A percentile compares a stretch with the other conserved stretches of the same genome.
phyloP scores from a whole-genome alignment of 768 basidiomycete species.

The Collybia nuda region DNA sequence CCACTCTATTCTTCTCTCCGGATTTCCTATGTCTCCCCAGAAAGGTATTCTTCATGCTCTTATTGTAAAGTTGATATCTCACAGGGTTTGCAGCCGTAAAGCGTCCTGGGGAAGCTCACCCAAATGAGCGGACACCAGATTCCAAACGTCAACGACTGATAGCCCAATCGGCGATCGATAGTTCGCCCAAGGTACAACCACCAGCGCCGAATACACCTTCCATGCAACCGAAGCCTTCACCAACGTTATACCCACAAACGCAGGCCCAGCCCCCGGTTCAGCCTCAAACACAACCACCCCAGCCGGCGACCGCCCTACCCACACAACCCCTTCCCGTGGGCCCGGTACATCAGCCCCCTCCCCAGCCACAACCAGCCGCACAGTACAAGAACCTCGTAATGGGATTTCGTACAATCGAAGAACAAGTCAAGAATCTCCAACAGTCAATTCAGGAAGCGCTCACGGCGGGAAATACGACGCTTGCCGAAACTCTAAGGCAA shows the following conservation, averaged over 20 bases:
- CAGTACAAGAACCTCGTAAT: slow-evolving; percentile 1
- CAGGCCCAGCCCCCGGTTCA: slow-evolving; percentile 19
- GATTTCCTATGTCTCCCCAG: slow-evolving; percentile 39
- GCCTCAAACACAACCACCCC: slow-evolving; percentile 15
- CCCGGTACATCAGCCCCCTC: not conserved
- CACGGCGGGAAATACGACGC: slow-evolving; percentile 3
- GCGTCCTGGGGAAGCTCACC: slow-evolving; percentile 39
- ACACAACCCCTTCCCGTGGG: not conserved
- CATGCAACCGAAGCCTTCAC: slow-evolving; percentile 20
- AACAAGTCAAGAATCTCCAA: slow-evolving; percentile 6
- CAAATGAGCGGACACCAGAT: slow-evolving; percentile 38
- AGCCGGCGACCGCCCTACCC: slow-evolving; percentile 11
- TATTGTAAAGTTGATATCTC: not conserved
- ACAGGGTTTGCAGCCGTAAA: slow-evolving; percentile 31
- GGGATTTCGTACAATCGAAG: not conserved
- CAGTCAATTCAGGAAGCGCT: slow-evolving; percentile 7
- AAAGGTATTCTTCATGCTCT: slow-evolving; percentile 17
- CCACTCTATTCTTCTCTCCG: slow-evolving; percentile 46
- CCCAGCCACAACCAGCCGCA: not conserved
- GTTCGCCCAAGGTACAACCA: slow-evolving; percentile 17
- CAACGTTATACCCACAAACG: slow-evolving; percentile 14
- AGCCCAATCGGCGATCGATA: slow-evolving; percentile 16
- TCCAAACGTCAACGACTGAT: slow-evolving; percentile 41
- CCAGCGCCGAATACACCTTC: slow-evolving; percentile 17
- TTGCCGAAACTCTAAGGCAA: slow-evolving; percentile 8